Evolutionary conservation across 2,329 filamentous ascomycete species (phyloP).

Genomic region (Xylaria sp.): DNA sequence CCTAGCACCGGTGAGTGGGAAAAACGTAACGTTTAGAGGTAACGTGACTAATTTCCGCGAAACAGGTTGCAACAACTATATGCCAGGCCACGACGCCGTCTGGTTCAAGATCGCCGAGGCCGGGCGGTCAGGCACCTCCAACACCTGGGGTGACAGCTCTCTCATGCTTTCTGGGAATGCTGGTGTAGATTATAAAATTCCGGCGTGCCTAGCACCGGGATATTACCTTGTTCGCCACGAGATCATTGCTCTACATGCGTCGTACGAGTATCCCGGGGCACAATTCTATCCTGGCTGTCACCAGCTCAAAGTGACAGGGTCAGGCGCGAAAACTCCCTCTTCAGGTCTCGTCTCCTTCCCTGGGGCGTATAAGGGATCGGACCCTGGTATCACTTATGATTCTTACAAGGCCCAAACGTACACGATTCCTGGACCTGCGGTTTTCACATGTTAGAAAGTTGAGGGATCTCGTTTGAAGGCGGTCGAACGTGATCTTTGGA

Average conservation of each 20-base stretch:
- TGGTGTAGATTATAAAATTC: constrained; percentile 63
- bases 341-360: constrained; percentile 60
- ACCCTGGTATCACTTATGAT: constrained; percentile 64
- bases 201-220: constrained; percentile 60
- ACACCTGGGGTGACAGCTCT: constrained; percentile 58
- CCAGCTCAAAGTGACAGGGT: constrained; percentile 64
- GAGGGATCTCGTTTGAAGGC: background rate
- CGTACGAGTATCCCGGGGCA: constrained; percentile 53
- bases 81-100: constrained; percentile 51
- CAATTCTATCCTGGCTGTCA: constrained; percentile 69
- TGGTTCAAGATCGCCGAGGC: constrained; percentile 66
- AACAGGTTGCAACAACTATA: constrained; percentile 40
- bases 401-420: constrained; percentile 59
- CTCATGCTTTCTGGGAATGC: constrained; percentile 57
- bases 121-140: constrained; percentile 60
- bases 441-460: constrained; percentile 55
- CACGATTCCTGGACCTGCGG: constrained; percentile 58
- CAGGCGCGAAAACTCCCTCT: constrained; percentile 55
- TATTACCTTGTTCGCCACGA: constrained; percentile 69
- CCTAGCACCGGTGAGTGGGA: constrained; percentile 55
- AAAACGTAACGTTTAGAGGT: too few relatives aligned
- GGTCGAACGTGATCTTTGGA: background rate
- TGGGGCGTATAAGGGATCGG: constrained; percentile 61
- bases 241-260: constrained; percentile 64
- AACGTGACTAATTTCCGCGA: background rate